These are phyloP conservation scores for Pseudogymnoascus sp. DNA, from an alignment of 2,329 filamentous ascomycete genomes.

Conservation along the genomic window DNA sequence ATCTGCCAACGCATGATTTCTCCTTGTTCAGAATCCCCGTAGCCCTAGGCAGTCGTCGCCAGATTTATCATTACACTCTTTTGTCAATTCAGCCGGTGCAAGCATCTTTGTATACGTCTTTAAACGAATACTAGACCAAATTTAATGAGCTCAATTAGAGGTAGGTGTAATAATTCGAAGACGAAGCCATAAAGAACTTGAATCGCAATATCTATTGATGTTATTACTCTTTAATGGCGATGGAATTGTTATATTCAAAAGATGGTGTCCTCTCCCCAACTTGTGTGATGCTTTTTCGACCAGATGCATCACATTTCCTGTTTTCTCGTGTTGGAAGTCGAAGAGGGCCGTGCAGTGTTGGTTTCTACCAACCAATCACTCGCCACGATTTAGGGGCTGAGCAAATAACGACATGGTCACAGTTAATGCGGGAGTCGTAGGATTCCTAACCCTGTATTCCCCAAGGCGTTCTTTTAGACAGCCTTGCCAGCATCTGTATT, in stretches of 20 bases:
- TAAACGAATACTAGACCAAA: not conserved
- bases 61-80: not conserved
- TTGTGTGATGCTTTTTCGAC: not conserved
- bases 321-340: not conserved
- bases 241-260: not conserved
- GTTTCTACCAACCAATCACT: not conserved
- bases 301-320: not conserved
- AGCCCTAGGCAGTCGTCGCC: not conserved
- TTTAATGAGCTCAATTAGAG: not conserved
- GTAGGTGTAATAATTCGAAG: not conserved
- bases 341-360: not conserved
- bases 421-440: not conserved
- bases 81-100: not conserved
- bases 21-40: not conserved
- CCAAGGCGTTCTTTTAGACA: not conserved
- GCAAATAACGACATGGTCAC: not conserved
- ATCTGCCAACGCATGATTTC: not conserved
- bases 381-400: not conserved
- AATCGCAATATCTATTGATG: not conserved
- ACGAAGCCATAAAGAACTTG: not conserved
- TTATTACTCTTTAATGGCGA: not conserved
- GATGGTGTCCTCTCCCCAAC: not conserved
- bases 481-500: not conserved
- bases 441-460: not conserved
- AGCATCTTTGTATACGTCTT: not conserved